These are phyloP conservation scores for Calonectria henricotiae DNA, from an alignment of 2,329 filamentous ascomycete species.

Conservation along the genomic window DNA sequence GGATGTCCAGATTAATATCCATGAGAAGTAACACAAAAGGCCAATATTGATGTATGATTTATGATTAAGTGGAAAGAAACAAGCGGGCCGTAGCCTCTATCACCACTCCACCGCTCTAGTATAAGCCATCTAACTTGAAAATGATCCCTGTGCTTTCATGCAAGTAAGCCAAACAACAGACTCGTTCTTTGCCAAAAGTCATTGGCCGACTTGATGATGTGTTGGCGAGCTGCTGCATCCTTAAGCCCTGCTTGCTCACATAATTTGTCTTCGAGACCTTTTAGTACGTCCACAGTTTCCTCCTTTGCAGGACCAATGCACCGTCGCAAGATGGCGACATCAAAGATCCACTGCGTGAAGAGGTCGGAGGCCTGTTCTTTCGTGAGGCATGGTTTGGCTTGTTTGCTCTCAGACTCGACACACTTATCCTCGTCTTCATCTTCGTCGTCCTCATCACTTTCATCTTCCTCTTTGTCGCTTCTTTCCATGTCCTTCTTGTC, in stretches of 20 bases:
- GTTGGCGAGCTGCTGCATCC: slow-evolving; percentile 65
- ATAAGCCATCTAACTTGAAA: slow-evolving; percentile 36
- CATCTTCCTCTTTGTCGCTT: slow-evolving; percentile 34
- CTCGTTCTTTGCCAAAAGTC: slow-evolving; percentile 90
- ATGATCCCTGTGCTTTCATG: slow-evolving; percentile 51
- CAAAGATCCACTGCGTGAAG: slow-evolving; percentile 75
- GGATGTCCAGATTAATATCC: background rate
- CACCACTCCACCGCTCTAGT: background rate
- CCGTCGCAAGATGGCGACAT: slow-evolving; percentile 68
- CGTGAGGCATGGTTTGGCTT: slow-evolving; percentile 24
- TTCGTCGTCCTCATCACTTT: slow-evolving; percentile 40
- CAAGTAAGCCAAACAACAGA: slow-evolving; percentile 85
- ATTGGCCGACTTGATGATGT: slow-evolving; percentile 75
- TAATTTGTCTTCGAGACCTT: slow-evolving; percentile 65
- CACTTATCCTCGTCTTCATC: slow-evolving; percentile 33
- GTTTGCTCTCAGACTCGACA: slow-evolving; percentile 27
- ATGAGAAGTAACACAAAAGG: slow-evolving; percentile 3
- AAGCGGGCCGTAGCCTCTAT: slow-evolving; percentile 18
- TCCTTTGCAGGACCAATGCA: slow-evolving; percentile 59
- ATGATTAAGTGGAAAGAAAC: background rate
- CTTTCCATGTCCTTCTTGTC: slow-evolving; percentile 34
- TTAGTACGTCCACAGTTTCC: slow-evolving; percentile 55
- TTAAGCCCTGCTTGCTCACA: slow-evolving; percentile 66
- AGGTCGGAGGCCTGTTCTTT: slow-evolving; percentile 63
- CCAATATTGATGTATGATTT: slow-evolving; percentile 7